These are phyloP conservation scores for Cryphonectria radicalis DNA, from an alignment of 2,329 filamentous ascomycete genomes.

Conservation along the genomic window DNA sequence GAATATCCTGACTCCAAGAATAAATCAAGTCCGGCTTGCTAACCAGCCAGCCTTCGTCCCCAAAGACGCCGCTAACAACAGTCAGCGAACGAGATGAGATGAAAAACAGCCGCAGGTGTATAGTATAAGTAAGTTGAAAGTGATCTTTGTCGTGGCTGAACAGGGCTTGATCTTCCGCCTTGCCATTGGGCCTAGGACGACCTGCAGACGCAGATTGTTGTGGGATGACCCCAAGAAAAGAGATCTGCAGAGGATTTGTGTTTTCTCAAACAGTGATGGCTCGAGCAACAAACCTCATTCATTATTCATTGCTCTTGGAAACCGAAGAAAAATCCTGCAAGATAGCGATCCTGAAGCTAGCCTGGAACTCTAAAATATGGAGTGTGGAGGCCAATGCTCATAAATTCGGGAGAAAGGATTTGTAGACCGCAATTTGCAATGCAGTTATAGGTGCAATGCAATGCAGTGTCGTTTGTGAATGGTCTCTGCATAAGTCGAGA, in stretches of 20 bases:
- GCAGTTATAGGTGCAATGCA: background rate
- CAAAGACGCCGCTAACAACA: background rate
- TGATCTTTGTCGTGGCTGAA: background rate
- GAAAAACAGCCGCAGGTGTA: background rate
- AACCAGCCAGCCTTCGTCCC: background rate
- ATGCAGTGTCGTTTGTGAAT: background rate
- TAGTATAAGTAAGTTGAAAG: background rate
- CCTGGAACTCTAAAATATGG: background rate
- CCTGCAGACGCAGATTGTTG: background rate
- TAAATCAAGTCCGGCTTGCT: background rate
- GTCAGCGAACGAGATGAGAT: conserved; percentile 1
- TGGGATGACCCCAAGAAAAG: background rate
- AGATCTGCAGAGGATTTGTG: background rate
- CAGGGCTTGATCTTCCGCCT: background rate
- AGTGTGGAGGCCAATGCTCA: background rate
- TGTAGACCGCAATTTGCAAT: background rate
- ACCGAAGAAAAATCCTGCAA: background rate
- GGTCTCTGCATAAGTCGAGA: background rate
- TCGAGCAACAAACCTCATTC: background rate
- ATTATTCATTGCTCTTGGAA: background rate
- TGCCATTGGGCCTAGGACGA: background rate
- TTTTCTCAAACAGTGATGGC: background rate
- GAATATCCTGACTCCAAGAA: background rate
- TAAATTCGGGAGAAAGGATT: background rate
- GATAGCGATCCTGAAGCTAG: background rate